Conservation (phyloP, 2,329 filamentous ascomycete species). For the Clarireedia homoeocarpa region DNA sequence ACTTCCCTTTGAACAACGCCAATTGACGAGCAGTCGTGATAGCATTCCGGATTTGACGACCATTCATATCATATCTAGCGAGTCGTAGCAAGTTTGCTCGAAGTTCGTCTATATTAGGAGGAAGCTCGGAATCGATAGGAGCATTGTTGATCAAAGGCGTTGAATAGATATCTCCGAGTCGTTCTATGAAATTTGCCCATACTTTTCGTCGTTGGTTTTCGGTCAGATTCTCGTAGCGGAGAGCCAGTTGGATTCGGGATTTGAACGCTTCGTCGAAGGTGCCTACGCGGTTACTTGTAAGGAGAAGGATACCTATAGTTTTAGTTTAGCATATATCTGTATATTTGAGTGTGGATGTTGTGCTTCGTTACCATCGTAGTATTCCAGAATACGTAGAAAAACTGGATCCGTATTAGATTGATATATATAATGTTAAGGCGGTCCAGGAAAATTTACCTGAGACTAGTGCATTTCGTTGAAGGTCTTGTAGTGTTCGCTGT, state of each 20-base stretch:
- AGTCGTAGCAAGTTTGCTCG: slow-evolving; percentile 6
- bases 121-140: no score
- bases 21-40: slow-evolving; percentile 23
- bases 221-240: slow-evolving; percentile 22
- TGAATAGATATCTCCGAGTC: not conserved
- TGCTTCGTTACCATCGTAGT: slow-evolving; percentile 11
- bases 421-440: no score
- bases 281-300: slow-evolving; percentile 34
- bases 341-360: no score
- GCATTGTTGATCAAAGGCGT: not conserved
- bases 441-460: not conserved
- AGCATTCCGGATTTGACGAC: slow-evolving; percentile 28
- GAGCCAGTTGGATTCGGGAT: slow-evolving; percentile 29
- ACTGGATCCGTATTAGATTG: slow-evolving; percentile 1
- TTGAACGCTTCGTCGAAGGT: slow-evolving; percentile 33
- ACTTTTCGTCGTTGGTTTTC: not conserved
- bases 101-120: not conserved
- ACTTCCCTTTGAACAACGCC: slow-evolving; percentile 18
- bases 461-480: slow-evolving; percentile 13
- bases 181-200: slow-evolving; percentile 12
- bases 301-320: slow-evolving; percentile 31
- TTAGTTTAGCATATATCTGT: no score
- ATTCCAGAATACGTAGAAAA: slow-evolving; percentile 33
- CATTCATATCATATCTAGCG: slow-evolving; percentile 19
- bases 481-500: slow-evolving; percentile 6